A percentile compares a stretch with the other conserved stretches of the same genome.
phyloP scores from a whole-genome alignment of 371 early-diverging fungal species.

The Rhizopus arrhizus region DNA sequence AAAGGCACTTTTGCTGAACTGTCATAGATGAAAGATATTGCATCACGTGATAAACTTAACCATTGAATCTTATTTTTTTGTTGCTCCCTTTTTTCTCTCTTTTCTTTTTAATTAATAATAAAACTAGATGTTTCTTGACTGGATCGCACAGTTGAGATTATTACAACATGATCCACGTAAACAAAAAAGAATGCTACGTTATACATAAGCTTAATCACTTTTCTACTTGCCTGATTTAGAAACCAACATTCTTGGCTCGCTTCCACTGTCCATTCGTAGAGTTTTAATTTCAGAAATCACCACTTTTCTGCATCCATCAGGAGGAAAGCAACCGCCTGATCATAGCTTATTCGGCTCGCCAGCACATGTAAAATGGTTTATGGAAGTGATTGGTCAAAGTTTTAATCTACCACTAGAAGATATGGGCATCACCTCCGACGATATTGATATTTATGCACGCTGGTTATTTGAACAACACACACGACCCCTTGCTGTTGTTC shows the following conservation, averaged over 20 bases:
- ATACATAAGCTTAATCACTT: too few relatives aligned
- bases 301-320: constrained; percentile 50
- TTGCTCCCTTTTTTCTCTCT: not conserved
- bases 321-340: constrained; percentile 49
- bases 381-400: constrained; percentile 85
- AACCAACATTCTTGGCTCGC: constrained; percentile 63
- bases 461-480: constrained; percentile 74
- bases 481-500: constrained; percentile 63
- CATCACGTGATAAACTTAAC: not conserved
- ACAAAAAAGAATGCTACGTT: not conserved
- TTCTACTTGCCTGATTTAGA: constrained; percentile 42
- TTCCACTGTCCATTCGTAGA: constrained; percentile 67
- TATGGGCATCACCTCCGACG: constrained; percentile 64
- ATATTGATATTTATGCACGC: constrained; percentile 67
- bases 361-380: constrained; percentile 81
- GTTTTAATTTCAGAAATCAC: constrained; percentile 69
- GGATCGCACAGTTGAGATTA: constrained; percentile 68
- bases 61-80: not conserved
- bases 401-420: constrained; percentile 81
- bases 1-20: too few relatives aligned
- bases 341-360: constrained; percentile 61
- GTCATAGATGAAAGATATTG: too few relatives aligned
- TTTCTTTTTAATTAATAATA: not conserved
- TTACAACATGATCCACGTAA: constrained; percentile 71
- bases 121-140: constrained; percentile 67